Base-by-base conservation (phyloP, 768 basidiomycete species). In the Asterophora parasitica region DNA sequence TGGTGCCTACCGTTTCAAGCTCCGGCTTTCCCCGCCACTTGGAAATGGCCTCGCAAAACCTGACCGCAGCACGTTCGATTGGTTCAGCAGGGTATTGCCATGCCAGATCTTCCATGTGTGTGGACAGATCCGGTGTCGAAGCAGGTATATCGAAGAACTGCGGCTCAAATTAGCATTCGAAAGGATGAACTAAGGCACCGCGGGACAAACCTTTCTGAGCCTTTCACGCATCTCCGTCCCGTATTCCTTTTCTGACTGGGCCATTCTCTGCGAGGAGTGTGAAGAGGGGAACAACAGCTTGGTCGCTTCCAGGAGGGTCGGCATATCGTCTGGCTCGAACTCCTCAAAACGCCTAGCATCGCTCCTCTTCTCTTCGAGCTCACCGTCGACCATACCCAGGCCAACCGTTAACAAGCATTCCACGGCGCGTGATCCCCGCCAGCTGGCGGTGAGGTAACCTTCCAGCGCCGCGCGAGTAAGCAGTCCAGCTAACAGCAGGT, bases 11-110 rank as follows among this genome's bases (percentile, higher is more conserved):
- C 3, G 82, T 85, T 65, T 88, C 85, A 7, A 92, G 74, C 56
- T 92, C 90, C 31, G 89, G 89, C 59, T 85, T 87, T 2, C 89
- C 89, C 55, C 88, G 70, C 90, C 89, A 92, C 44, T 77, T 78
- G 1, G 85, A 81, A 36, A 92, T 75, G 30, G 87, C 87, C 60
- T 92, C 89, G 58, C 83, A 89, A 58, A 88, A 92, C 42, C 87
- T 71, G 4, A 89, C 72, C 0, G 85, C 81, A 23, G 85, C 82
- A 15, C 88, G 75, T 58, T 92, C 89, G 12, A 91, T 78, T 16
- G 87, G 83, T 57, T 92, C 88, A 1, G 85, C 82, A 26, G 90
- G 88, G 60, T 83, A 92, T 56, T 81, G 79, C 79, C 83, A 84
- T 1, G 87, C 85, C 3, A 87, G 69, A 54, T 82, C 76, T 59